These are phyloP conservation scores for Patellifolia procumbens DNA, from an alignment of 179 eudicot genomes.

Conservation along the genomic window DNA sequence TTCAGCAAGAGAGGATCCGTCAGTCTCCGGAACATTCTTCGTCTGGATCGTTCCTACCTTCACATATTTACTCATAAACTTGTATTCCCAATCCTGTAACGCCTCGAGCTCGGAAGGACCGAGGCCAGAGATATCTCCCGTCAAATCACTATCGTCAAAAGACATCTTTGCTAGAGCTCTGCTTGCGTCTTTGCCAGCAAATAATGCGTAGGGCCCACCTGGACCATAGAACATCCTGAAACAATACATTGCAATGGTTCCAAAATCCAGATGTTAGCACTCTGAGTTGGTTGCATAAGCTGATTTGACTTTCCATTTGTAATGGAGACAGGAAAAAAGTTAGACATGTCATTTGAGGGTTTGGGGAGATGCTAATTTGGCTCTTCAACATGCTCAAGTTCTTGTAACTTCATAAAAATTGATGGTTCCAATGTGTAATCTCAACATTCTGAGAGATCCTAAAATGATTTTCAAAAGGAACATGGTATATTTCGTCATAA, in stretches of 20 bases:
- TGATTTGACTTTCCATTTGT: neutral
- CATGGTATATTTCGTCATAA: no score
- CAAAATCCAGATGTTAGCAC: neutral
- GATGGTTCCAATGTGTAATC: neutral
- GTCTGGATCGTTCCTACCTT: slow-evolving; percentile 39
- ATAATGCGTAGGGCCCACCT: slow-evolving; percentile 42
- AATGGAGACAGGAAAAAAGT: neutral
- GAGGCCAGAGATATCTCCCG: slow-evolving; percentile 38
- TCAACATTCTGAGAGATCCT: neutral
- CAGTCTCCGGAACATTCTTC: slow-evolving; percentile 21
- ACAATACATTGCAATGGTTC: neutral
- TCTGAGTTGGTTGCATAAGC: neutral
- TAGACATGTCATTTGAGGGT: neutral
- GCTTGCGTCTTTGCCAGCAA: slow-evolving; percentile 43
- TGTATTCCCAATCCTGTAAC: slow-evolving; percentile 45
- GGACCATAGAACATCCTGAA: slow-evolving; percentile 49
- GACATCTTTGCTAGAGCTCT: slow-evolving; percentile 47
- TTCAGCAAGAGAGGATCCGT: slow-evolving; percentile 30
- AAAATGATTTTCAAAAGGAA: no score
- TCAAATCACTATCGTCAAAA: slow-evolving; percentile 40
- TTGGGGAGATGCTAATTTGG: neutral
- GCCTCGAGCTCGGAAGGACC: slow-evolving; percentile 45
- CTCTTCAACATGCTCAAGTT: neutral
- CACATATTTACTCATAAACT: slow-evolving; percentile 41
- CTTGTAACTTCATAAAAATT: neutral